Conservation (phyloP, 192 early-diverging fungal genomes). For the Rhizoclosmatium globosum region DNA sequence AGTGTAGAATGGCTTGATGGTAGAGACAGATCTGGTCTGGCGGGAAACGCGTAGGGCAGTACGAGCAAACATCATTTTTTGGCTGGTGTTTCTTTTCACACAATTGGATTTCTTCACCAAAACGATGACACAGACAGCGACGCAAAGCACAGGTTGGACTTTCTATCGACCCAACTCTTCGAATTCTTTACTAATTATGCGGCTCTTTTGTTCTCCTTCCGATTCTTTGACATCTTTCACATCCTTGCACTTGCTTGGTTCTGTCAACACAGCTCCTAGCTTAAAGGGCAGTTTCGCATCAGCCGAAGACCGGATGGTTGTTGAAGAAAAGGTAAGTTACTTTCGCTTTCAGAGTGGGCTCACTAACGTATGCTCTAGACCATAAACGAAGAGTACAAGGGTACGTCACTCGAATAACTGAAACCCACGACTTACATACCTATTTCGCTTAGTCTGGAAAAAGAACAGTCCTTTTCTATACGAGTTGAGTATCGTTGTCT, state of each 20-base stretch:
- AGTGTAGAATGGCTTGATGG: slow-evolving; percentile 37
- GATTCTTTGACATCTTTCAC: too few species aligned
- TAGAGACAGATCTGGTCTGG: slow-evolving; percentile 10
- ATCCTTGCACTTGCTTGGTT: too few species aligned
- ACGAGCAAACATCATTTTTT: not conserved
- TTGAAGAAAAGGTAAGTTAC: slow-evolving; percentile 38
- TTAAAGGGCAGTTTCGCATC: slow-evolving; percentile 3
- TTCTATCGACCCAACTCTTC: too few species aligned
- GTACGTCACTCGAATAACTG: not conserved
- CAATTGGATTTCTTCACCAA: too few species aligned
- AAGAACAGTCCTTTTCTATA: slow-evolving; percentile 99
- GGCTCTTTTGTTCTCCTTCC: too few species aligned
- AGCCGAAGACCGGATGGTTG: slow-evolving; percentile 33
- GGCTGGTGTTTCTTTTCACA: not conserved
- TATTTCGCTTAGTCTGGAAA: slow-evolving; percentile 78
- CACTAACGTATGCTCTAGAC: slow-evolving; percentile 19
- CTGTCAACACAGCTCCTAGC: too few species aligned
- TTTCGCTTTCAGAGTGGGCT: not conserved
- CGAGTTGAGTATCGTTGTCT: slow-evolving; percentile 61
- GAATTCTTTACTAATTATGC: too few species aligned
- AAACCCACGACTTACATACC: not conserved
- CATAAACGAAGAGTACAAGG: slow-evolving; percentile 46
- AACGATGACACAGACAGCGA: too few species aligned
- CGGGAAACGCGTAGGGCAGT: not conserved
- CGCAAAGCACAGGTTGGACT: too few species aligned